Evolutionary conservation across 768 basidiomycete genomes (phyloP).

Genomic region (Tulasnella sp.): DNA sequence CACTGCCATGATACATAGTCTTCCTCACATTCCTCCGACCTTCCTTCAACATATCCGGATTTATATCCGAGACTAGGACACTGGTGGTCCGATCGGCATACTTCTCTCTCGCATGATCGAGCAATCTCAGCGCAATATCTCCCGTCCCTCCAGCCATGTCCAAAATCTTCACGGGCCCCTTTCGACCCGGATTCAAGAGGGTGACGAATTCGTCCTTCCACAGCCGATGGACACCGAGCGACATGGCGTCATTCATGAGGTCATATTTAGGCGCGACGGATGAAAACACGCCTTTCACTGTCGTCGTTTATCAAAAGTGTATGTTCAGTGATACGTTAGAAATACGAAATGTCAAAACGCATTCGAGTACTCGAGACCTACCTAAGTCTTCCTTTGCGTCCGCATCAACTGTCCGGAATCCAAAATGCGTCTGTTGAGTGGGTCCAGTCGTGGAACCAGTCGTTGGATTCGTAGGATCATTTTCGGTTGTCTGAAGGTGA

Average conservation of each 20-base stretch:
- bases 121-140: slow-evolving; percentile 88
- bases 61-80: slow-evolving; percentile 90
- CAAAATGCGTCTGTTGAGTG: slow-evolving; percentile 58
- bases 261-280: slow-evolving; percentile 95
- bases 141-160: slow-evolving; percentile 98
- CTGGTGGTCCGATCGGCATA: slow-evolving; percentile 82
- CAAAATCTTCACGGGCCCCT: slow-evolving; percentile 50
- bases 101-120: slow-evolving; percentile 82
- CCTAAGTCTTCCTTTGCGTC: slow-evolving; percentile 72
- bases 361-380: slow-evolving; percentile 11
- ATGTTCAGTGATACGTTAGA: not conserved
- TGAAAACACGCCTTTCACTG: slow-evolving; percentile 85
- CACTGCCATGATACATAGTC: slow-evolving; percentile 98
- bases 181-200: slow-evolving; percentile 58
- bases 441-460: slow-evolving; percentile 1
- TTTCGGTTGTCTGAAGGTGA: not conserved
- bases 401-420: slow-evolving; percentile 81
- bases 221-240: slow-evolving; percentile 86
- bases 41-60: slow-evolving; percentile 88
- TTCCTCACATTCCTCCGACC: slow-evolving; percentile 84
- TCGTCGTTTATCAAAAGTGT: not conserved
- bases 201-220: slow-evolving; percentile 93
- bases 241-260: slow-evolving; percentile 99
- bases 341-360: not conserved
- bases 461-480: not conserved